Conservation (phyloP, 345 rosid genomes). For the Alliaria petiolata region DNA sequence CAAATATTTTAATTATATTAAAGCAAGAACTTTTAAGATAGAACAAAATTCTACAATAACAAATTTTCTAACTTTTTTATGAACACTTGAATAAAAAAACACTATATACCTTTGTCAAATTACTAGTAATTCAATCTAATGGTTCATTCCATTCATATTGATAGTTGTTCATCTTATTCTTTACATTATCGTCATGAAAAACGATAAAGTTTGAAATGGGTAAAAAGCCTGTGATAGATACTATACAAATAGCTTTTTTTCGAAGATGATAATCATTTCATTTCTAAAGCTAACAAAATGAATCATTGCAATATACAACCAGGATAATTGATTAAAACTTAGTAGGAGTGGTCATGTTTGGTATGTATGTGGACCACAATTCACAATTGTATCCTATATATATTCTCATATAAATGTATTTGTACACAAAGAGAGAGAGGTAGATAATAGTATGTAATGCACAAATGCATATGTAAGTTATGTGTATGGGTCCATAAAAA, state of each 20-base stretch:
- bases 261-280: constrained; percentile 15
- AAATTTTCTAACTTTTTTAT: too few species aligned
- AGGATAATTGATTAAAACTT: constrained; percentile 3
- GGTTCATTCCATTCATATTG: too few species aligned
- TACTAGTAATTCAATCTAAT: too few species aligned
- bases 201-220: background rate
- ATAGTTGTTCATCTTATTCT: too few species aligned
- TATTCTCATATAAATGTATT: background rate
- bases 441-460: constrained; percentile 1
- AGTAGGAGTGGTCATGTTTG: constrained; percentile 21
- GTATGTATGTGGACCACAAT: constrained; percentile 28
- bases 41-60: too few species aligned
- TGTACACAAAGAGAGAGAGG: constrained; percentile 2
- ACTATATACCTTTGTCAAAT: too few species aligned
- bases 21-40: background rate
- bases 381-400: background rate
- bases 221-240: constrained; percentile 14
- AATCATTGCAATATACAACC: constrained; percentile 15
- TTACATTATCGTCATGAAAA: background rate
- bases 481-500: constrained; percentile 27
- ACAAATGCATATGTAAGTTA: constrained; percentile 15
- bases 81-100: too few species aligned
- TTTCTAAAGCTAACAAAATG: constrained; percentile 15
- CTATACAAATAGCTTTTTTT: constrained; percentile 5
- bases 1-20: background rate